phyloP scores from a whole-genome alignment of 768 basidiomycete species.

The Mycena galericulata region DNA sequence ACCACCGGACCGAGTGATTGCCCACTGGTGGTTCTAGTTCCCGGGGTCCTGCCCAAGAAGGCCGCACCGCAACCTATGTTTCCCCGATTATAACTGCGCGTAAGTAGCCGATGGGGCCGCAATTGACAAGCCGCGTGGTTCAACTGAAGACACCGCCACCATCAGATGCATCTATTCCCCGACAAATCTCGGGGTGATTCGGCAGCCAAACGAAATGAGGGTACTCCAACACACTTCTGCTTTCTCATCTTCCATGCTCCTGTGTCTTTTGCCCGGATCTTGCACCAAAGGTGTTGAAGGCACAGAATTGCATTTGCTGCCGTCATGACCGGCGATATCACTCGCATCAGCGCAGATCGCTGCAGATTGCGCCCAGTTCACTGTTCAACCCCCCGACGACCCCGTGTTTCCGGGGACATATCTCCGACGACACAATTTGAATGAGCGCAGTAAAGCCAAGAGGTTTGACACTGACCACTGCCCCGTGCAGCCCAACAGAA shows the following conservation, averaged over 20 bases:
- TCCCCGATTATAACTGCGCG: slow-evolving; percentile 7
- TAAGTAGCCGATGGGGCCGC: slow-evolving; percentile 9
- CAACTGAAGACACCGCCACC: slow-evolving; percentile 3
- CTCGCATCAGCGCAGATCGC: slow-evolving; percentile 13
- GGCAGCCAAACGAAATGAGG: slow-evolving; percentile 9
- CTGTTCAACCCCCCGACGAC: too few relatives aligned
- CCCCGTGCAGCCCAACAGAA: background rate
- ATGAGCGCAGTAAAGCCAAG: too few relatives aligned
- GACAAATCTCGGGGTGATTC: slow-evolving; percentile 9
- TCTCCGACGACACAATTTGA: too few relatives aligned
- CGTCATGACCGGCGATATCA: slow-evolving; percentile 14
- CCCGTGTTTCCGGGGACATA: too few relatives aligned
- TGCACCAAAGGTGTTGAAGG: slow-evolving; percentile 15
- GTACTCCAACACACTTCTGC: slow-evolving; percentile 8
- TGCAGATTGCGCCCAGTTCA: slow-evolving; percentile 5
- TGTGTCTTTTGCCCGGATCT: slow-evolving; percentile 11
- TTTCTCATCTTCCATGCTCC: slow-evolving; percentile 7
- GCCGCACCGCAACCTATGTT: background rate
- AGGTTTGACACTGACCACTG: too few relatives aligned
- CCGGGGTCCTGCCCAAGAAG: background rate
- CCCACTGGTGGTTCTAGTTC: slow-evolving; percentile 3
- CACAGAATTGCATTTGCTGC: slow-evolving; percentile 9
- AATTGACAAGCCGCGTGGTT: slow-evolving; percentile 16
- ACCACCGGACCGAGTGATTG: slow-evolving; percentile 4
- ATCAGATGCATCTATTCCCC: slow-evolving; percentile 9